Evolutionary conservation across 2,329 filamentous ascomycete genomes (phyloP).

Genomic region (Paraconiothyrium brasiliense): DNA sequence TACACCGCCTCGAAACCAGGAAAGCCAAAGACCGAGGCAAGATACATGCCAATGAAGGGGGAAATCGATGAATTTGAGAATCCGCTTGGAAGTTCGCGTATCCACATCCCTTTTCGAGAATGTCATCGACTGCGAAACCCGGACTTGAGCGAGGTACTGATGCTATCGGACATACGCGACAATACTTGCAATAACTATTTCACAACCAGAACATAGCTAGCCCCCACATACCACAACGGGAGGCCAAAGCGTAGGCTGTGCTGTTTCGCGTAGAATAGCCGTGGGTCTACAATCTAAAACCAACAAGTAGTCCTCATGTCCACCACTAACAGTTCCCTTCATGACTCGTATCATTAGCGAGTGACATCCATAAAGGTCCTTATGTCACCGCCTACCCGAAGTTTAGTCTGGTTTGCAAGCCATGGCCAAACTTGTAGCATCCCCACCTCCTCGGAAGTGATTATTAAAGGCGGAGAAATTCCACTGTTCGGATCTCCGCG

Average conservation of each 20-base stretch:
- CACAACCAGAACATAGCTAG: conserved; percentile 7
- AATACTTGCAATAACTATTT: not conserved
- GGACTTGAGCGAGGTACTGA: conserved; percentile 1
- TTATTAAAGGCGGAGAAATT: too few species aligned
- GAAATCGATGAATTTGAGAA: not conserved
- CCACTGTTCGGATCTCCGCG: too few species aligned
- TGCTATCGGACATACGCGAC: conserved; percentile 4
- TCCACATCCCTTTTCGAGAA: not conserved
- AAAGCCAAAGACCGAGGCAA: not conserved
- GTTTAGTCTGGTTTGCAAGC: too few species aligned
- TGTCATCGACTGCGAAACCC: not conserved
- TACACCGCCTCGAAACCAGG: not conserved
- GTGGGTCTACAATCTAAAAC: not conserved
- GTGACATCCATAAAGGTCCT: not conserved
- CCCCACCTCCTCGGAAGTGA: too few species aligned
- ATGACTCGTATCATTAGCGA: not conserved
- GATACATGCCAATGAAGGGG: not conserved
- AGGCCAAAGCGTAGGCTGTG: not conserved
- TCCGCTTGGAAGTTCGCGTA: not conserved
- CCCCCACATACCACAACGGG: not conserved
- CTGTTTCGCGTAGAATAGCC: not conserved
- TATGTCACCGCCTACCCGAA: too few species aligned
- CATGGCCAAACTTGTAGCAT: too few species aligned
- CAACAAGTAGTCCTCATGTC: not conserved
- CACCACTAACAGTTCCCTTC: not conserved